Evolutionary conservation across 768 basidiomycete species (phyloP), one percentile per base, ranked within the genome.

Genomic region (Glaciozyma martinii): DNA sequence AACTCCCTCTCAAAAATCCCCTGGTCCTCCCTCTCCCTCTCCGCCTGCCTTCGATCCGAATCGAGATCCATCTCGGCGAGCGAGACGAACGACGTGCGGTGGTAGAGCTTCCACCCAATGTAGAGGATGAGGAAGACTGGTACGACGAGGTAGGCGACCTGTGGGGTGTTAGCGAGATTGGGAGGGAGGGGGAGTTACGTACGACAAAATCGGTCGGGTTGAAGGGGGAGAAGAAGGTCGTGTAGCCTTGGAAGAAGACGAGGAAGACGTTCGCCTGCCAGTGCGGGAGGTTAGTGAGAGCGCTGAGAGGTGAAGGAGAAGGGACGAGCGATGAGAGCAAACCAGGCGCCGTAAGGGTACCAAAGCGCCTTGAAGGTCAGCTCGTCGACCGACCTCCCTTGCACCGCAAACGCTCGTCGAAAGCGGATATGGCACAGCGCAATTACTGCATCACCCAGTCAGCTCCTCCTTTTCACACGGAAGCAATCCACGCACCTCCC

Each of bases 61-160:
- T 79, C 78, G 3, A 78, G 78, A 63, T 79, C 78, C 5, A 76
- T 75, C 15, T 68, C 63, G 16, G 57, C 63, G 32, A 79, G 76
- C 57, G 77, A 77, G 57, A 49, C 3, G 54, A 78, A 62, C 32
- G 78, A 76, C 53, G 78, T 79, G 21, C 19, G 25, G 40, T 27
- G 30, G 42, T 75, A 13, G 37, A 40, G 21, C 56, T 57, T 57
- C 56, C 56, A 57, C 27, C 42, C 9, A 3, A 57, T 6, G 43
- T 25, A 33, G 23, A 57, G 37, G n/a, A 57, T 18, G 21, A 42
- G 23, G 25, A 44, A 57, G 29, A 54, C 21, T 21, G 56, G 56
- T 12, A 57, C 9, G 37, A 57, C 40, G 30, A 57, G 25, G 40
- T 57, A 57, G 40, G 56, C n/a, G 32, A 33, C 53, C 53, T 54